These are phyloP conservation scores for Citrullus amarus DNA, from an alignment of 306 rosid species.

Conservation along the genomic window DNA sequence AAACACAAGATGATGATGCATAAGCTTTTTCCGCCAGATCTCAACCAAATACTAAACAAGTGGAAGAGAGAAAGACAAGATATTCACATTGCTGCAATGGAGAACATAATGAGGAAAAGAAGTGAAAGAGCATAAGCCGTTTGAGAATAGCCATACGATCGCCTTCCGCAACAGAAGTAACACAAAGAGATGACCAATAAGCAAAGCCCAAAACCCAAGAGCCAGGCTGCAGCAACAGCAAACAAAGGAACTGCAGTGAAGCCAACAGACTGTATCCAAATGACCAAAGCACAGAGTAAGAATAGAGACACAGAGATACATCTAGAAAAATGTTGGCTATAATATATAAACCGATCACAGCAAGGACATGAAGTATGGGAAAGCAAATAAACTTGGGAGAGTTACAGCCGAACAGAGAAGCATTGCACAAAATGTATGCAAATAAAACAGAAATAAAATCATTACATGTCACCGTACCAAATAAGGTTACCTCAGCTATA, in stretches of 20 bases:
- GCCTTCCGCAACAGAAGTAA: slow-evolving; percentile 21
- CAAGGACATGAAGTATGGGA: not conserved
- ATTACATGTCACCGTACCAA: not conserved
- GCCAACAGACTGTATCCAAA: slow-evolving; percentile 35
- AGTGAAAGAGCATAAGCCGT: slow-evolving; percentile 34
- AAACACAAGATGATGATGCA: not conserved
- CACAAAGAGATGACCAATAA: slow-evolving; percentile 22
- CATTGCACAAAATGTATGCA: not conserved
- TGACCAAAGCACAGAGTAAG: not conserved
- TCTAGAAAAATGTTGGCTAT: not conserved
- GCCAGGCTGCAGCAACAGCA: slow-evolving; percentile 37
- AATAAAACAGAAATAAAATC: not conserved
- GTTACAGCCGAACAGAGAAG: not conserved
- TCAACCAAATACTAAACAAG: not conserved
- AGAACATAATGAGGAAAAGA: slow-evolving; percentile 29
- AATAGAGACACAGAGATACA: not conserved
- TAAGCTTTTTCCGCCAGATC: not conserved
- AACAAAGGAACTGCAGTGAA: slow-evolving; percentile 46
- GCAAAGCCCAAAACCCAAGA: slow-evolving; percentile 33
- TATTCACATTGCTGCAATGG: slow-evolving; percentile 28
- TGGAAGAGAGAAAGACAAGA: slow-evolving; percentile 1
- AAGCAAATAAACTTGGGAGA: not conserved
- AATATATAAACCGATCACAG: not conserved
- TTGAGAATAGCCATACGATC: slow-evolving; percentile 26
- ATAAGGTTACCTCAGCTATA: not conserved